Base-by-base conservation (phyloP, 768 basidiomycete genomes). In the Lactarius tabidus region DNA sequence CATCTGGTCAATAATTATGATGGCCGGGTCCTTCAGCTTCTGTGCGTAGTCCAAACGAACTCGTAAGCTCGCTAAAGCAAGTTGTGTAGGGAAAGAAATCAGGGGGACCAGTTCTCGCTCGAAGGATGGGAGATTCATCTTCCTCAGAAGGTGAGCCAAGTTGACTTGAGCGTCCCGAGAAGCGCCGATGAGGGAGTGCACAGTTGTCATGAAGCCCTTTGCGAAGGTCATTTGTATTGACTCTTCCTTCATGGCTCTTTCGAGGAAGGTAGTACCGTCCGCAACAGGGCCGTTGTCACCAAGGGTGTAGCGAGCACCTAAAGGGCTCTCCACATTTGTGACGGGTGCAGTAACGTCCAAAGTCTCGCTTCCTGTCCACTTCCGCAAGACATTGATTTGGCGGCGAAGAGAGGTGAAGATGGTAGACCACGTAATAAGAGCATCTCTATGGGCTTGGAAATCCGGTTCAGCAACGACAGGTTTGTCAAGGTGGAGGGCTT, bases 141-240 rank as follows among this genome's bases (percentile, higher is more conserved):
- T 84, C 70, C 84, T 81, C 76, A 98, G 94, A 59, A 86, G 77
- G 23, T 83, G 77, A 17, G 88, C 84, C 67, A 92, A 85, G 64
- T 86, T 87, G 70, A 95, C 87, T 75, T 96, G 91, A 0, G 93
- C 90, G 53, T 90, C 86, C 64, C 94, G 91, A 69, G 93, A 91
- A 59, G 88, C 85, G 43, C 88, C 87, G 60, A 98, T 86, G 71
- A 95, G 90, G 17, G 86, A 80, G 74, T 94, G 90, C 8, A 96
- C 85, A n/a, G 91, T 93, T 45, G 86, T 87, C 70, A 94, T 81
- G 69, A 90, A 92, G 17, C 90, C 89, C 70, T 90, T 93, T 75
- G 95, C 93, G 74, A 99, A 98, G 10, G 92, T 94, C 66, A 89
- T 84, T 75, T 95, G 91, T 72, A 98, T 88, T n/a, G 89, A 89